phyloP scores from a whole-genome alignment of 176 grass and related monocot genomes.

The Tuctoria greenei region DNA sequence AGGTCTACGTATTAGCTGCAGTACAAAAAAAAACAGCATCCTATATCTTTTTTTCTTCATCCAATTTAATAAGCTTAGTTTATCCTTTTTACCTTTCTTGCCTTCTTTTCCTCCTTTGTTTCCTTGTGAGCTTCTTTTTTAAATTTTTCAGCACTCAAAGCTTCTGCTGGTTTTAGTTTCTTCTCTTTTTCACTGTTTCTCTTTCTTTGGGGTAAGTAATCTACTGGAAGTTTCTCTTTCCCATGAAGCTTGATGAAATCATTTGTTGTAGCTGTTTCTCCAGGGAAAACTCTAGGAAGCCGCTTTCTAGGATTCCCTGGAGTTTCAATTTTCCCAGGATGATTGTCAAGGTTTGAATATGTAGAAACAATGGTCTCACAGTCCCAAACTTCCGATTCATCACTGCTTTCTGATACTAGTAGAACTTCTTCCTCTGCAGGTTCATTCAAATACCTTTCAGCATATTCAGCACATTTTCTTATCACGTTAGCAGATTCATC shows the following conservation, averaged over 20 bases:
- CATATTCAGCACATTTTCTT: slow-evolving; percentile 74
- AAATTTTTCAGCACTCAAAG: slow-evolving; percentile 23
- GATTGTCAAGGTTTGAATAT: slow-evolving; percentile 86
- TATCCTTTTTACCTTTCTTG: slow-evolving; percentile 70
- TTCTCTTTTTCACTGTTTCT: slow-evolving; percentile 66
- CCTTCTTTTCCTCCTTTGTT: slow-evolving; percentile 94
- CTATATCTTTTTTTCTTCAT: not conserved
- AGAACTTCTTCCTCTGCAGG: slow-evolving; percentile 48
- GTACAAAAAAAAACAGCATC: too few relatives aligned
- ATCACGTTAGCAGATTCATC: slow-evolving; percentile 74
- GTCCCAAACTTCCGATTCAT: slow-evolving; percentile 86
- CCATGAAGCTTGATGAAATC: slow-evolving; percentile 89
- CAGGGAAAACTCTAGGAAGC: slow-evolving; percentile 66
- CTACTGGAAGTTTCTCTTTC: slow-evolving; percentile 88
- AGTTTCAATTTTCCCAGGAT: slow-evolving; percentile 80
- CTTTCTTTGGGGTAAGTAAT: slow-evolving; percentile 81
- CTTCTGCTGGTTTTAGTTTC: slow-evolving; percentile 42
- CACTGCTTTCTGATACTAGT: slow-evolving; percentile 81
- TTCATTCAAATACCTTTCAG: slow-evolving; percentile 68
- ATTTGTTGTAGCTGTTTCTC: slow-evolving; percentile 52
- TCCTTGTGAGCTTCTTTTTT: slow-evolving; percentile 50
- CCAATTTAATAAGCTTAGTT: not conserved
- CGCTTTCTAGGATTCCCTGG: slow-evolving; percentile 55
- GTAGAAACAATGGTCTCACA: slow-evolving; percentile 93
- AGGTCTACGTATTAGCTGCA: not conserved